Conservation (phyloP, 352 stramenopile genomes). For the Globisporangium middletonii region DNA sequence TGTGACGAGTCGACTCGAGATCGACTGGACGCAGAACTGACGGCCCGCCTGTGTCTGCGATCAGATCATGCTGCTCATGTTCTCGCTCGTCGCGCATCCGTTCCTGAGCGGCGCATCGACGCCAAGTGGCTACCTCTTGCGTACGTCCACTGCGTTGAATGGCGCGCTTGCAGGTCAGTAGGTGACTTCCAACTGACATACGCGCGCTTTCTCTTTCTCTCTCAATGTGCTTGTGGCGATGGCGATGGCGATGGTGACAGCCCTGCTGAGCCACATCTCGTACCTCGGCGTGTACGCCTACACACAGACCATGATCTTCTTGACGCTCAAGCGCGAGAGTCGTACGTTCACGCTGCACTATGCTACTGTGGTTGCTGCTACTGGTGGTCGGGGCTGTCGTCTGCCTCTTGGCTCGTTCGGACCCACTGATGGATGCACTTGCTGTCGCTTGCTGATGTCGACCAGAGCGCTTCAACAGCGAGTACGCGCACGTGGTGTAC, state of each 20-base stretch:
- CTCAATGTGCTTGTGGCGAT: too few relatives aligned
- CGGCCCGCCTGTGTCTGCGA: neutral
- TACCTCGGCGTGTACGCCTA: constrained; percentile 58
- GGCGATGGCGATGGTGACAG: constrained; percentile 8
- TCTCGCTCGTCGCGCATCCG: constrained; percentile 35
- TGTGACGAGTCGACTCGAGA: neutral
- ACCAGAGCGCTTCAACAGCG: constrained; percentile 24
- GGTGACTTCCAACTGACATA: too few relatives aligned
- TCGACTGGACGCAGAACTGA: neutral
- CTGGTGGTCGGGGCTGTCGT: neutral
- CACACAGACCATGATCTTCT: constrained; percentile 72
- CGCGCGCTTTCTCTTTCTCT: too few relatives aligned
- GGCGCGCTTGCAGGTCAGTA: too few relatives aligned
- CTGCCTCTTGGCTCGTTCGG: neutral
- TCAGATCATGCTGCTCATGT: constrained; percentile 36
- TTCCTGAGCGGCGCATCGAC: constrained; percentile 25
- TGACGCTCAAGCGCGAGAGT: constrained; percentile 53
- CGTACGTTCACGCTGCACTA: constrained; percentile 12
- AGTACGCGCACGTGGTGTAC: constrained; percentile 43
- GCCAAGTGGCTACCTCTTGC: constrained; percentile 39
- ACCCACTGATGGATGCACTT: too few relatives aligned
- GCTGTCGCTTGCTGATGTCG: neutral
- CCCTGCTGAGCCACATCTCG: constrained; percentile 37
- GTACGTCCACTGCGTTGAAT: constrained; percentile 20
- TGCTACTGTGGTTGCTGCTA: neutral